Percentiles rank a stretch among this genome's conserved stretches.
Conservation (phyloP, 2,329 filamentous ascomycete genomes). For the Epichloe gansuensis region DNA sequence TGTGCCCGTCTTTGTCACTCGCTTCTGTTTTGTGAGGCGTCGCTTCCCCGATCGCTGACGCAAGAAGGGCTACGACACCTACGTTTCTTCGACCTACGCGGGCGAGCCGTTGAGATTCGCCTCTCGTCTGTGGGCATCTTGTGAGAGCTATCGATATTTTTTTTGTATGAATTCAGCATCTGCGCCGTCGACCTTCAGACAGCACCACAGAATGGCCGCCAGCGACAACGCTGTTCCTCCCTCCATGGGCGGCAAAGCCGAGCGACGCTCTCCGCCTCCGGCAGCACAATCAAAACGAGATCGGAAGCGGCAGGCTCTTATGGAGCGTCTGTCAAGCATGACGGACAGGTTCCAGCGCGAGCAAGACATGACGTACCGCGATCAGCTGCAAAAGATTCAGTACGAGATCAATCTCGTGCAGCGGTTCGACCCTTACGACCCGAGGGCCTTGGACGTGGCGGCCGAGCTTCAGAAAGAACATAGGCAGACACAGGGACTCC, state of each 20-base stretch:
- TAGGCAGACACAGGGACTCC: conserved; percentile 30
- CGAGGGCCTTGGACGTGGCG: conserved; percentile 60
- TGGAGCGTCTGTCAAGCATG: conserved; percentile 65
- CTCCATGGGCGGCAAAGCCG: conserved; percentile 19
- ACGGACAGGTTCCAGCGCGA: conserved; percentile 68
- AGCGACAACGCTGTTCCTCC: conserved; percentile 23
- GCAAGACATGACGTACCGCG: conserved; percentile 71
- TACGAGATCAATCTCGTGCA: conserved; percentile 78
- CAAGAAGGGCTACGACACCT: background rate
- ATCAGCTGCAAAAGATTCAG: conserved; percentile 84
- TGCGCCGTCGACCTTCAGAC: background rate
- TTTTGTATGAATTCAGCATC: background rate
- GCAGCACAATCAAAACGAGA: conserved; percentile 67
- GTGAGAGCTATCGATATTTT: background rate
- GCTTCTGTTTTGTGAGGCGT: background rate
- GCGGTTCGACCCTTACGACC: conserved; percentile 68
- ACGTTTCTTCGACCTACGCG: background rate
- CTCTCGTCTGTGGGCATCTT: background rate
- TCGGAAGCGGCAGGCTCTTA: conserved; percentile 72
- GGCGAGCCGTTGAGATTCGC: background rate
- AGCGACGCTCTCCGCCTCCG: conserved; percentile 24
- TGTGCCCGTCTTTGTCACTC: background rate
- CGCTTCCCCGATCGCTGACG: background rate
- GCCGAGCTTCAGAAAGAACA: conserved; percentile 46
- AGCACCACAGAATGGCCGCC: conserved; percentile 22